phyloP scores from a whole-genome alignment of 495 filamentous ascomycete genomes.

The Margaritispora aquatica region DNA sequence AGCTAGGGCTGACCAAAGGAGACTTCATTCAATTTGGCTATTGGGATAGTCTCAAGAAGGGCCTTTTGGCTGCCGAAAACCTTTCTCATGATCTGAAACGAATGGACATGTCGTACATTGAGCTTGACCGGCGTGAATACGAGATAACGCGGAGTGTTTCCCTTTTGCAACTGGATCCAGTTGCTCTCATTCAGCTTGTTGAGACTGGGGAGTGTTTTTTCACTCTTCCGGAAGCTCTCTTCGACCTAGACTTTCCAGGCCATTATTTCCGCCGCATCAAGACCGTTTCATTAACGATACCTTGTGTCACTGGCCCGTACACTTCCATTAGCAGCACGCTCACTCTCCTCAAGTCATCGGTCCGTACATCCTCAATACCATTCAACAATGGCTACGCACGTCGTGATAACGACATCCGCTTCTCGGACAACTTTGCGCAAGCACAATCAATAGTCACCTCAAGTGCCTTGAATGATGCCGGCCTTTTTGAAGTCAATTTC shows the following conservation, averaged over 20 bases:
- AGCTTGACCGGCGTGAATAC: slow-evolving; percentile 23
- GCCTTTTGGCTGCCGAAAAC: slow-evolving; percentile 28
- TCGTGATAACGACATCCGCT: slow-evolving; percentile 1
- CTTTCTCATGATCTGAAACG: slow-evolving; percentile 21
- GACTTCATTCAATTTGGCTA: slow-evolving; percentile 10
- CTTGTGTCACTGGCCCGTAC: slow-evolving; percentile 27
- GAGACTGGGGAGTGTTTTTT: slow-evolving; percentile 19
- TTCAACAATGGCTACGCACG: background rate
- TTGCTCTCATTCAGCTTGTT: slow-evolving; percentile 23
- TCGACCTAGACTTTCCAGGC: slow-evolving; percentile 38
- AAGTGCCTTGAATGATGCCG: slow-evolving; percentile 14
- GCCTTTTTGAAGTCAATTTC: slow-evolving; percentile 18
- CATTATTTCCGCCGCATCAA: slow-evolving; percentile 34
- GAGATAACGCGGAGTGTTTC: slow-evolving; percentile 32
- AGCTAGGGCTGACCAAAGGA: background rate
- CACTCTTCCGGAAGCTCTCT: slow-evolving; percentile 28
- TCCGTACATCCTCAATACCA: slow-evolving; percentile 1
- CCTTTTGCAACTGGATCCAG: slow-evolving; percentile 25
- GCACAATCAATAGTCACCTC: slow-evolving; percentile 16
- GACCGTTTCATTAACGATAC: slow-evolving; percentile 15
- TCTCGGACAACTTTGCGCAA: background rate
- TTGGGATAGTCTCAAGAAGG: slow-evolving; percentile 25
- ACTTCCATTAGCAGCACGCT: slow-evolving; percentile 18
- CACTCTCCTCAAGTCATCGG: slow-evolving; percentile 5
- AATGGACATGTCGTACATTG: slow-evolving; percentile 25